These are phyloP conservation scores for Isabelozyma rhagii DNA, from an alignment of 805 yeast genomes.

Conservation along the genomic window DNA sequence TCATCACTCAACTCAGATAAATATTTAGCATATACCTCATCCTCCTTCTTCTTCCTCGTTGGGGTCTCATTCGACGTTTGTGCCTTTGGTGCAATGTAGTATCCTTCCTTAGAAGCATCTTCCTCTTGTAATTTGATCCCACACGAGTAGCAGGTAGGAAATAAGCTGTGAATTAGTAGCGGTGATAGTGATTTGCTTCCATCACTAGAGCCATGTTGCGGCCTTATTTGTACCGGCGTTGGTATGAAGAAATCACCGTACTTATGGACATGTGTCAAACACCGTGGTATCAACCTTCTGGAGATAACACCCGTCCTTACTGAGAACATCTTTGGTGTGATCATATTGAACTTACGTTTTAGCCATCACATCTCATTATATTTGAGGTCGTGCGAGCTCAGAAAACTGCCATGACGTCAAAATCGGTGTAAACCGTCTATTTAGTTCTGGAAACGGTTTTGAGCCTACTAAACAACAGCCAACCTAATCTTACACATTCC, in stretches of 20 bases:
- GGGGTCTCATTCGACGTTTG: slow-evolving; percentile 1
- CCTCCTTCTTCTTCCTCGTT: slow-evolving; percentile 14
- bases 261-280: neutral
- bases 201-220: neutral
- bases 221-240: neutral
- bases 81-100: slow-evolving; percentile 17
- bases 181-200: neutral
- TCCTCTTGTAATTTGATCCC: slow-evolving; percentile 50
- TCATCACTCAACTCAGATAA: slow-evolving; percentile 23
- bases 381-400: too few species aligned
- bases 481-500: too few species aligned
- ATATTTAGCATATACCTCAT: slow-evolving; percentile 18
- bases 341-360: too few species aligned
- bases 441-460: too few species aligned
- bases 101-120: slow-evolving; percentile 41
- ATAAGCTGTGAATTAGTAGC: slow-evolving; percentile 5
- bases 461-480: too few species aligned
- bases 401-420: too few species aligned
- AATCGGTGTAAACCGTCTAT: too few species aligned
- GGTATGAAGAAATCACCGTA: neutral
- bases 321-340: neutral
- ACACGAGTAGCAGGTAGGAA: slow-evolving; percentile 49
- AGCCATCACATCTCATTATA: neutral
- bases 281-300: neutral
- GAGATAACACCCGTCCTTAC: neutral